A percentile compares a stretch with the other conserved stretches of the same genome.
phyloP scores from a whole-genome alignment of 768 basidiomycete genomes.

The Amanita inopinata region DNA sequence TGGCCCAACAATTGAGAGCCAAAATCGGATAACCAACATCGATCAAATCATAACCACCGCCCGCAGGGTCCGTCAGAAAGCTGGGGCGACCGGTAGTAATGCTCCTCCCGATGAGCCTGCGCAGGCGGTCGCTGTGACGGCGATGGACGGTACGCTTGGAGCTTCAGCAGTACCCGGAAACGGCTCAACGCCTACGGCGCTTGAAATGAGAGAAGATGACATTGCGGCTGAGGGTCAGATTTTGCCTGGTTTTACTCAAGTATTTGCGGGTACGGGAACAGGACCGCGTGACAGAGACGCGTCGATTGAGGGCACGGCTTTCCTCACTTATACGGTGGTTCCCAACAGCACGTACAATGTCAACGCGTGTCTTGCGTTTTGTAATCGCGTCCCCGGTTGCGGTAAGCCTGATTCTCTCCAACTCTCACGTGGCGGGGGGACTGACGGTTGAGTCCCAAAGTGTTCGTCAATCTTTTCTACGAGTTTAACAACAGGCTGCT shows the following conservation, averaged over 20 bases:
- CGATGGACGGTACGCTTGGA: slow-evolving; percentile 1
- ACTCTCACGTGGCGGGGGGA: slow-evolving; percentile 1
- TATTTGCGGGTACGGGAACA: slow-evolving; percentile 31
- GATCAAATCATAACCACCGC: slow-evolving; percentile 9
- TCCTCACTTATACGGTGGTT: slow-evolving; percentile 37
- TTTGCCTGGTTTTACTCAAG: slow-evolving; percentile 25
- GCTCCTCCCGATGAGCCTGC: slow-evolving; percentile 10
- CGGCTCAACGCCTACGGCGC: background rate
- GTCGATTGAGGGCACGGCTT: slow-evolving; percentile 38
- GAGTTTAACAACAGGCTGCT: slow-evolving; percentile 35
- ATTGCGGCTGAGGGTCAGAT: too few species aligned
- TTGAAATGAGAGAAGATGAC: too few species aligned
- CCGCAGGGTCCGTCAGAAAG: slow-evolving; percentile 13
- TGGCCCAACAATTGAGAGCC: too few species aligned
- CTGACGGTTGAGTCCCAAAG: slow-evolving; percentile 16
- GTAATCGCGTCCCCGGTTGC: slow-evolving; percentile 26
- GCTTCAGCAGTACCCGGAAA: background rate
- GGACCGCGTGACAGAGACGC: slow-evolving; percentile 27
- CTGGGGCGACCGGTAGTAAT: background rate
- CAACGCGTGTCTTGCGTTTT: slow-evolving; percentile 31
- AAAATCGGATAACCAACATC: slow-evolving; percentile 10
- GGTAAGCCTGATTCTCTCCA: slow-evolving; percentile 22
- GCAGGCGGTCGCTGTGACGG: background rate
- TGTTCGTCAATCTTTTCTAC: slow-evolving; percentile 41
- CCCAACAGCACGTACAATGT: slow-evolving; percentile 36